These are phyloP conservation scores for Leccinum broughii DNA, from an alignment of 768 basidiomycete species.

Conservation along the genomic window DNA sequence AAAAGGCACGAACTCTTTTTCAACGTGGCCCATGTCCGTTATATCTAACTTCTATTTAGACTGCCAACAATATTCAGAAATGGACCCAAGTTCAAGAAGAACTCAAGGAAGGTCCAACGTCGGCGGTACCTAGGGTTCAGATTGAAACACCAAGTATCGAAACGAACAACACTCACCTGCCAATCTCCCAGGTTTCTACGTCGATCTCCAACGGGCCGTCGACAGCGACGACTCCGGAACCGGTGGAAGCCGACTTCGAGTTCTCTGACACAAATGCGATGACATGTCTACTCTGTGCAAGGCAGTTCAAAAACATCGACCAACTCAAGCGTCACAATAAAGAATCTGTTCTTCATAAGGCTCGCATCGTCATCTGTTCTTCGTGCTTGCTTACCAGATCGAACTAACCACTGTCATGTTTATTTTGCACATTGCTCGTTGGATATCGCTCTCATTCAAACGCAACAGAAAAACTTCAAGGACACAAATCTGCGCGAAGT, in stretches of 20 bases:
- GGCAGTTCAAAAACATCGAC: constrained; percentile 89
- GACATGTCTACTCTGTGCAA: constrained; percentile 87
- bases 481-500: constrained; percentile 71
- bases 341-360: constrained; percentile 97
- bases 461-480: constrained; percentile 78
- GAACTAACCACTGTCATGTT: constrained; percentile 34
- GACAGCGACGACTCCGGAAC: constrained; percentile 39
- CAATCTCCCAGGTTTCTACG: constrained; percentile 9
- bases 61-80: constrained; percentile 87
- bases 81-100: constrained; percentile 98
- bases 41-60: constrained; percentile 46
- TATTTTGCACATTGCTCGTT: constrained; percentile 8
- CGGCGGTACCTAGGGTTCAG: constrained; percentile 23
- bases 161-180: not conserved
- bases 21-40: not conserved
- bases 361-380: constrained; percentile 43
- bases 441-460: constrained; percentile 7
- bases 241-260: constrained; percentile 68
- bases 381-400: constrained; percentile 21
- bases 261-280: constrained; percentile 75
- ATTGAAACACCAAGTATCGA: constrained; percentile 12
- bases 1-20: constrained; percentile 56
- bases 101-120: constrained; percentile 50
- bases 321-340: constrained; percentile 88
- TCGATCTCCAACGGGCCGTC: constrained; percentile 22